A percentile compares a stretch with the other conserved stretches of the same genome.
phyloP scores from a whole-genome alignment of 176 grass and related monocot genomes.

The Saccharum spontaneum region DNA sequence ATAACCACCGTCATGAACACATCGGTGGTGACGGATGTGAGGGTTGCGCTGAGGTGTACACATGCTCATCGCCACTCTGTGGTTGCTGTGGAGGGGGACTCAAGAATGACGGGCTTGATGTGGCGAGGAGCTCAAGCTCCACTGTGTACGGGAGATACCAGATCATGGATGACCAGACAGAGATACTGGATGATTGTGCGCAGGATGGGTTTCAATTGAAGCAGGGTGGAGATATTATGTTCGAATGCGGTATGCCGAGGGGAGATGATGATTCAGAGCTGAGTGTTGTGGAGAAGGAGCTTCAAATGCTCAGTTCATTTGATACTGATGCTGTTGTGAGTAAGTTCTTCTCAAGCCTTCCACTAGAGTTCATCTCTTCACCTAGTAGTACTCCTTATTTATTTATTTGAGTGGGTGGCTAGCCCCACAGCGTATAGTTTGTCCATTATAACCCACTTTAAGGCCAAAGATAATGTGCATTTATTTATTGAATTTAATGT shows the following conservation, averaged over 20 bases:
- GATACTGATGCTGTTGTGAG: conserved; percentile 27
- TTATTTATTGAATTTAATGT: conserved; percentile 30
- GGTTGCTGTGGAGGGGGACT: conserved; percentile 57
- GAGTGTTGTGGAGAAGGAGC: conserved; percentile 56
- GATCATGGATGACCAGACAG: conserved; percentile 89
- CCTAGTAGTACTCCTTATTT: neutral
- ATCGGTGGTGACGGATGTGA: conserved; percentile 32
- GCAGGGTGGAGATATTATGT: conserved; percentile 35
- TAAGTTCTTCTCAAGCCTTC: conserved; percentile 29
- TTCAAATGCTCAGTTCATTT: conserved; percentile 61
- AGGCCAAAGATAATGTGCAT: neutral
- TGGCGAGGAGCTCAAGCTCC: conserved; percentile 44
- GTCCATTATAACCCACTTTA: neutral
- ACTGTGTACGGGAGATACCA: conserved; percentile 82
- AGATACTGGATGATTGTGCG: conserved; percentile 71
- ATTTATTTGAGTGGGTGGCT: neutral
- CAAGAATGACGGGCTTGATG: conserved; percentile 37
- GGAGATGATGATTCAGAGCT: conserved; percentile 35
- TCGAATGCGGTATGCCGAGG: conserved; percentile 41
- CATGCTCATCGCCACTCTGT: conserved; percentile 69
- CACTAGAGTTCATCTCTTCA: neutral
- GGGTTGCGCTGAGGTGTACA: conserved; percentile 65
- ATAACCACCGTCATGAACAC: conserved; percentile 39
- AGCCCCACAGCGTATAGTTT: conserved; percentile 6
- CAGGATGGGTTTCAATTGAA: conserved; percentile 47